These are phyloP conservation scores for Candida palmyrensis DNA, from an alignment of 805 yeast species.

Conservation along the genomic window DNA sequence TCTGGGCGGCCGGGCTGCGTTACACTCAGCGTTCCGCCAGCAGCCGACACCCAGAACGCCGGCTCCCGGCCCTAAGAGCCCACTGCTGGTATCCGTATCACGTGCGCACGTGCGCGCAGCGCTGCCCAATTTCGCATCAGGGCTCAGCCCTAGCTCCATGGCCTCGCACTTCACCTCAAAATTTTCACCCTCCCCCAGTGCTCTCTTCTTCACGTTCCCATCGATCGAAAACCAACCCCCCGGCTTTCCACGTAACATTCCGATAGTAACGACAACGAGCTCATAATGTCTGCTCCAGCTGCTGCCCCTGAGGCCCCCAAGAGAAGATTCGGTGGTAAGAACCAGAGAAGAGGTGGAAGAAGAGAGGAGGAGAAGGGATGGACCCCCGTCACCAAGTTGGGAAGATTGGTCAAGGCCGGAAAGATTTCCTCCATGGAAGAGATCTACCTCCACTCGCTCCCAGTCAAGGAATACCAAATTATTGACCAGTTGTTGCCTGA, in stretches of 20 bases:
- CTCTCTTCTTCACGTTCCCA: slow-evolving; percentile 12
- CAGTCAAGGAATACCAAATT: slow-evolving; percentile 99
- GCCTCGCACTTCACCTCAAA: no score
- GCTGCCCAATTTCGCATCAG: neutral
- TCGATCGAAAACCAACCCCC: slow-evolving; percentile 68
- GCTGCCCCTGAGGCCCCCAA: slow-evolving; percentile 35
- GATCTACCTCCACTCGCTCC: slow-evolving; percentile 98
- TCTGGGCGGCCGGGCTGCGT: no score
- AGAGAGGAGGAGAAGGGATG: slow-evolving; percentile 97
- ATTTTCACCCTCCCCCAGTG: neutral
- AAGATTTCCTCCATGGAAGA: slow-evolving; percentile 95
- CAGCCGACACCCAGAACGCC: no score
- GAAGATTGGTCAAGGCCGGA: slow-evolving; percentile 99
- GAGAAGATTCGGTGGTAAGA: slow-evolving; percentile 53
- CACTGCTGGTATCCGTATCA: slow-evolving; percentile 8
- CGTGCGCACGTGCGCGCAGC: neutral
- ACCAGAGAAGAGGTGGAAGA: slow-evolving; percentile 64
- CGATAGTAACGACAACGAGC: slow-evolving; percentile 29
- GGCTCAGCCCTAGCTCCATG: slow-evolving; percentile 2
- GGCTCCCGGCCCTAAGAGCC: no score
- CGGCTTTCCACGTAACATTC: slow-evolving; percentile 72
- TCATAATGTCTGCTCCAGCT: slow-evolving; percentile 43
- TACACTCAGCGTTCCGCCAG: no score
- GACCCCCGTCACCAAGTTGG: slow-evolving; percentile 99
- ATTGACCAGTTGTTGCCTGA: slow-evolving; percentile 94